These are phyloP conservation scores for Globisporangium spiculum DNA, from an alignment of 352 stramenopile genomes.

Conservation along the genomic window DNA sequence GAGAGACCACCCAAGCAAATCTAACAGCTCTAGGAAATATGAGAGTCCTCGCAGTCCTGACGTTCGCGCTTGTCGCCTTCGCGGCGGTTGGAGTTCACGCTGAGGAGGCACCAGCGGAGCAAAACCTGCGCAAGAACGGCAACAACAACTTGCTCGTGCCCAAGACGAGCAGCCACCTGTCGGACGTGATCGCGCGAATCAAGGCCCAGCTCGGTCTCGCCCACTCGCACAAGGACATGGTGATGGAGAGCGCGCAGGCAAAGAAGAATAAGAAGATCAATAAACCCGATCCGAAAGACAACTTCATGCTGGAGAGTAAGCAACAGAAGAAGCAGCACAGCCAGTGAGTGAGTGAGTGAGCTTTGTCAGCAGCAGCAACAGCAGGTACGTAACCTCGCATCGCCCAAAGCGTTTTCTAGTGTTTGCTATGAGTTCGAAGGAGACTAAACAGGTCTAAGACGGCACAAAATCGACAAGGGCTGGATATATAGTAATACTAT, in stretches of 20 bases:
- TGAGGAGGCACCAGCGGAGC: not conserved
- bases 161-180: not conserved
- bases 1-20: not conserved
- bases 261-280: not conserved
- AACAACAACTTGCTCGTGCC: not conserved
- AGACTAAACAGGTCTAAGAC: no score
- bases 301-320: not conserved
- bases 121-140: not conserved
- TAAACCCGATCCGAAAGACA: not conserved
- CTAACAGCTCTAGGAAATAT: not conserved
- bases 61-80: not conserved
- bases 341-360: not conserved
- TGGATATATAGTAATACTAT: no score
- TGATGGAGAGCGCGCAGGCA: not conserved
- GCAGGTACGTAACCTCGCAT: no score
- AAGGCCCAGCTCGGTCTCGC: not conserved
- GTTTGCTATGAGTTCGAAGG: no score
- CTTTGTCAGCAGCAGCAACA: no score
- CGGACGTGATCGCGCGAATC: not conserved
- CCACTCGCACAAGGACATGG: not conserved
- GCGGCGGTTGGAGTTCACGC: not conserved
- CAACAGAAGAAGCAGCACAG: not conserved
- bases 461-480: no score
- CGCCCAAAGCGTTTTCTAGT: no score
- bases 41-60: not conserved